Conservation (phyloP, 345 rosid genomes). For the Boechera retrofracta region DNA sequence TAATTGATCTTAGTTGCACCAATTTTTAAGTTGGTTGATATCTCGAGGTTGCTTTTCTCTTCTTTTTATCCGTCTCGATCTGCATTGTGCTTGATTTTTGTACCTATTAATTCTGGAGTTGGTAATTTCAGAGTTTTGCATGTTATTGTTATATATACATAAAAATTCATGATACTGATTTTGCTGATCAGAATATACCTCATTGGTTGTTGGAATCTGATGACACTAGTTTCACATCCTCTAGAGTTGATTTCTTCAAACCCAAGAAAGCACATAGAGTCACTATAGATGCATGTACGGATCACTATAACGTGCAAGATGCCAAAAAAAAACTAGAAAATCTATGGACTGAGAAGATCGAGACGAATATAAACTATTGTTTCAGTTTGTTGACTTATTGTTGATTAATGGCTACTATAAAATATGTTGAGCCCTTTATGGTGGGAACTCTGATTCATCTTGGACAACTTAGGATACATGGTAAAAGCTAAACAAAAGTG, state of each 20-base stretch:
- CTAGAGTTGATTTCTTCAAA: slow-evolving; percentile 27
- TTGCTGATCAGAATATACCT: neutral
- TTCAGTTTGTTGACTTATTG: neutral
- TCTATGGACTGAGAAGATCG: too few relatives aligned
- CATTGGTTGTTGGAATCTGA: neutral
- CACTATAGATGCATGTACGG: slow-evolving; percentile 3
- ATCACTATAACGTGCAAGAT: neutral
- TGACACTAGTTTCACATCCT: neutral
- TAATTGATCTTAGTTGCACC: slow-evolving; percentile 27
- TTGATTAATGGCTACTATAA: neutral
- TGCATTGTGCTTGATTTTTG: slow-evolving; percentile 22
- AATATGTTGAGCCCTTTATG: neutral
- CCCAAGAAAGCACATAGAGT: slow-evolving; percentile 27
- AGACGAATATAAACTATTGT: neutral
- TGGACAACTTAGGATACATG: neutral
- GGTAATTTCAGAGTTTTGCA: slow-evolving; percentile 23
- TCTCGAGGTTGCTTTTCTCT: slow-evolving; percentile 38
- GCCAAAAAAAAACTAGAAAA: neutral
- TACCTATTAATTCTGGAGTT: neutral
- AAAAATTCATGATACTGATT: neutral
- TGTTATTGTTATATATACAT: slow-evolving; percentile 2
- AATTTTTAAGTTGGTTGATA: slow-evolving; percentile 15
- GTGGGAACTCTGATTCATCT: slow-evolving; percentile 16
- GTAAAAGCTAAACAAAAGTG: neutral
- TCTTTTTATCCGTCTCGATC: slow-evolving; percentile 2